Evolutionary conservation across 371 early-diverging fungal genomes (phyloP), one percentile per base, ranked within the genome.

Genomic region (Rhizopus arrhizus): DNA sequence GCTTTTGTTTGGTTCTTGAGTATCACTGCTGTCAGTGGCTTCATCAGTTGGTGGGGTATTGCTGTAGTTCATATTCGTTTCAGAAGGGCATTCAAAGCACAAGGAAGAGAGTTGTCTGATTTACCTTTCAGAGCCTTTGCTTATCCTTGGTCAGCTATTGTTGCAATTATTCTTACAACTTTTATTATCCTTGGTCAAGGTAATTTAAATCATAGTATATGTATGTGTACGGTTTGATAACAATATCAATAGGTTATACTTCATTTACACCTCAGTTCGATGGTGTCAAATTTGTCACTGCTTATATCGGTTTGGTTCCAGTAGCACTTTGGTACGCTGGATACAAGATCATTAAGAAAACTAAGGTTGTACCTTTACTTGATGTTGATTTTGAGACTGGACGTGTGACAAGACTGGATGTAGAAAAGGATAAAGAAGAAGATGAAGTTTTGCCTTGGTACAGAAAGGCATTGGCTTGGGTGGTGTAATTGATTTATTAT

Each of bases 1-100:
- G 87, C 90, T n/a, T 94, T 91, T 69, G 68, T 74, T 41, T 91
- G 89, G 85, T 80, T 94, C 49, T 69, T 89, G 65, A 86, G 80
- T 62, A 73, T 94, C 49, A 82, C 89, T 43, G 89, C 89, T 6
- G 77, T 89, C 9, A 81, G 90, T 34, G 90, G 92, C 48, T 89
- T 93, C 56, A 72, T 89, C 40, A 85, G 86, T 58, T 95, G 95
- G 94, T 51, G 84, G 56, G 84, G 85, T 59, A 94, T 95, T 61
- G 76, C 83, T 5, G 68, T 86, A 57, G 83, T 86, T 31, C 93
- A 95, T 63, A 72, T 89, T 63, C 89, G 94, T 6, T 95, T 95
- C 84, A 90, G 94, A 34, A 78, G 73, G 6, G 94, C 92, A 16
- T 90, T 83, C 59, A 68, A 73, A 13, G 77, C 79, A 1, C 95